Base-by-base conservation (phyloP, 495 filamentous ascomycete genomes). In the Durotheca rogersii region DNA sequence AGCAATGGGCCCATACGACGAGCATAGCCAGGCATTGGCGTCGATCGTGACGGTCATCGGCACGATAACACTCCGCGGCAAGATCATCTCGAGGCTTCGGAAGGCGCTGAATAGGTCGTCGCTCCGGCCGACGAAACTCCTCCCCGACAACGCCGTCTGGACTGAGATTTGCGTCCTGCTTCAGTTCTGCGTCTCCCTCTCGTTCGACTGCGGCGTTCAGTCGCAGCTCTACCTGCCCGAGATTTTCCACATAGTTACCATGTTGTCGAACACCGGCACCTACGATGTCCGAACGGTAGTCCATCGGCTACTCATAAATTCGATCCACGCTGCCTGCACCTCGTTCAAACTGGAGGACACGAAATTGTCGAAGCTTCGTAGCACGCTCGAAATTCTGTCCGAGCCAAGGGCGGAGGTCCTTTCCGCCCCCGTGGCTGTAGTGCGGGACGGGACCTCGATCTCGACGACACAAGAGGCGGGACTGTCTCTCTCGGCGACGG, bases 61-160 rank as follows among this genome's bases (percentile, higher is more conserved):
- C 11, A 85, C 81, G 1, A 70, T 82, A 14, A 82, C 80, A 1
- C 70, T 84, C 29, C 74, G 80, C 14, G 81, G 81, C 7, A 84
- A 76, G 64, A 62, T 85, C 10, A 78, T 85, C 29, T 76, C 79
- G 19, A 69, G 79, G 27, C 70, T 86, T 18, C 71, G 82, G 18
- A 86, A 84, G 66, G 77, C 80, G 16, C 63, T 86, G 39, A 84
- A 82, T 48, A 74, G 79, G 47, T 80, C 79, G n/a, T 82, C 81
- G 10, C 57, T 84, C 47, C 72, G 81, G 18, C 77, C 82, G 31
- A 84, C 81, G 2, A 74, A 76, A 53, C 69, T 77, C 47, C 70
- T 86, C 2, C 76, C 77, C 7, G 82, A 86, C 21, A 84, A 84
- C 51, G 68, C 75, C 1, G 79, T 83, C 11, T 86, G 82, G 82